Evolutionary conservation across 192 early-diverging fungal species (phyloP).

Genomic region (Oehlia diaphana): DNA sequence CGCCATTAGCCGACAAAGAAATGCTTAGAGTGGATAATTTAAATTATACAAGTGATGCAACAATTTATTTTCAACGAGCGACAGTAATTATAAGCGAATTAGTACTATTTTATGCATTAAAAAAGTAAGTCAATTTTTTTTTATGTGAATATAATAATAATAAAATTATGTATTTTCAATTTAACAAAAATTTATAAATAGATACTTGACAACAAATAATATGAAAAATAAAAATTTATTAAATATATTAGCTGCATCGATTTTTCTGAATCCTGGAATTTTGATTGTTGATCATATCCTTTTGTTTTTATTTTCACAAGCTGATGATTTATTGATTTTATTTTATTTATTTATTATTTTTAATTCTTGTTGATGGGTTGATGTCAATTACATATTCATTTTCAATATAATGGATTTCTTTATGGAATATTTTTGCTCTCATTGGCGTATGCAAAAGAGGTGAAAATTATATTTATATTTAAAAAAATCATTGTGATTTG

Average conservation of each 20-base stretch:
- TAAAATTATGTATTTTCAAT: not conserved
- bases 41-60: constrained; percentile 61
- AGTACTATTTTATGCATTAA: constrained; percentile 68
- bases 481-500: not conserved
- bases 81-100: constrained; percentile 83
- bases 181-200: constrained; percentile 15
- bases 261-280: constrained; percentile 70
- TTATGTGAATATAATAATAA: not conserved
- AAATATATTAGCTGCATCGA: constrained; percentile 55
- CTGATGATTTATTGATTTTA: not conserved
- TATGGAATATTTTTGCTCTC: constrained; percentile 86
- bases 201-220: constrained; percentile 7
- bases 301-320: constrained; percentile 26
- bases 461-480: constrained; percentile 1
- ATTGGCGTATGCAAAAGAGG: constrained; percentile 62
- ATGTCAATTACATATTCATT: constrained; percentile 66
- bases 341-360: not conserved
- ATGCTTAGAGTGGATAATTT: constrained; percentile 78
- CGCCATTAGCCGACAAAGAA: constrained; percentile 54
- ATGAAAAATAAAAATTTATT: constrained; percentile 17
- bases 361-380: not conserved
- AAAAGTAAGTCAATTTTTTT: constrained; percentile 44
- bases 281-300: constrained; percentile 88
- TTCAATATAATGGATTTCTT: constrained; percentile 96
- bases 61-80: constrained; percentile 82